These are phyloP conservation scores for Geum urbanum DNA, from an alignment of 306 rosid species.

Conservation along the genomic window DNA sequence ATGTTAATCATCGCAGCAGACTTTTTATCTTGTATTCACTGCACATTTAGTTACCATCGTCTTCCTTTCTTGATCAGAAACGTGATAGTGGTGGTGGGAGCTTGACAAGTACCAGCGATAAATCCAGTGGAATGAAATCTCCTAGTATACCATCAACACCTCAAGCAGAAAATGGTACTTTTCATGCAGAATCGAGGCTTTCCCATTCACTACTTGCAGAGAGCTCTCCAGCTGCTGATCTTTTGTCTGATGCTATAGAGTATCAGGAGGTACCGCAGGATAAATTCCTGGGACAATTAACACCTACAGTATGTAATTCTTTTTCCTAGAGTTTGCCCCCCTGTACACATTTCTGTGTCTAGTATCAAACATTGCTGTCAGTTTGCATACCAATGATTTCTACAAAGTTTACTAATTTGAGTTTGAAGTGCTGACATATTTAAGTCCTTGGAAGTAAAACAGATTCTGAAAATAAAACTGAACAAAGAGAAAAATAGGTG, in stretches of 20 bases:
- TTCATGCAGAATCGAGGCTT: slow-evolving; percentile 56
- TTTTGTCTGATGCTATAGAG: slow-evolving; percentile 60
- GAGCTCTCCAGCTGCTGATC: slow-evolving; percentile 73
- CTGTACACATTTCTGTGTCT: slow-evolving; percentile 2
- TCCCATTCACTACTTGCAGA: slow-evolving; percentile 68
- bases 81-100: slow-evolving; percentile 64
- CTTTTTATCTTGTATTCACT: neutral
- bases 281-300: slow-evolving; percentile 65
- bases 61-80: slow-evolving; percentile 57
- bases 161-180: slow-evolving; percentile 65
- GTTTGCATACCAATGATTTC: neutral
- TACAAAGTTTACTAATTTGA: neutral
- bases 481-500: neutral
- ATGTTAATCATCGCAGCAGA: neutral
- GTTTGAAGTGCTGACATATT: neutral
- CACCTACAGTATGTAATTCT: slow-evolving; percentile 67
- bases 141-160: slow-evolving; percentile 88
- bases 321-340: slow-evolving; percentile 11
- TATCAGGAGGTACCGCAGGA: slow-evolving; percentile 56
- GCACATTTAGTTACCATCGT: slow-evolving; percentile 20
- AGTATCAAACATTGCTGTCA: neutral
- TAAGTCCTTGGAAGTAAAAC: neutral
- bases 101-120: slow-evolving; percentile 68
- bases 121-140: slow-evolving; percentile 88
- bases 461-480: neutral